These are phyloP conservation scores for Blastobotrys aristatus DNA, from an alignment of 1,139 yeast genomes.

Conservation along the genomic window DNA sequence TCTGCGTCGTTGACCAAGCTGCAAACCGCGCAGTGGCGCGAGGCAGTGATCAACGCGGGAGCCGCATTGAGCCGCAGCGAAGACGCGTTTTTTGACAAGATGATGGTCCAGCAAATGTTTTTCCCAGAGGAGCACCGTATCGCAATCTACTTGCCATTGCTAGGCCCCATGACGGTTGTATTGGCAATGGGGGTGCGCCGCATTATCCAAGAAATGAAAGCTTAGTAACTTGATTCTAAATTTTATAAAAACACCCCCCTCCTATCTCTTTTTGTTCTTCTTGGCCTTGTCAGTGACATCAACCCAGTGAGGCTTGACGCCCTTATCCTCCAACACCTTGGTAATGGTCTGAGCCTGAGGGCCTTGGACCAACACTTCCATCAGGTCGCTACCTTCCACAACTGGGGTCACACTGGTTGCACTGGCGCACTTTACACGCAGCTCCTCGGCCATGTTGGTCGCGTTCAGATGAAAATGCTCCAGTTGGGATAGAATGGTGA, in stretches of 20 bases:
- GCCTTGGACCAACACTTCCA: conserved; percentile 84
- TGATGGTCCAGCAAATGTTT: conserved; percentile 90
- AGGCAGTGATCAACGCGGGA: conserved; percentile 52
- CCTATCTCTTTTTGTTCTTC: not conserved
- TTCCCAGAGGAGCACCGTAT: conserved; percentile 93
- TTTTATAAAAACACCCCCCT: not conserved
- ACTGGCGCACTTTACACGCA: conserved; percentile 81
- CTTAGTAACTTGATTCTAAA: not conserved
- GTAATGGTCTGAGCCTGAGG: conserved; percentile 66
- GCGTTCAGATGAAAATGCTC: conserved; percentile 67
- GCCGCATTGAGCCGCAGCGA: conserved; percentile 55
- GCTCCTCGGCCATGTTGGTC: conserved; percentile 57
- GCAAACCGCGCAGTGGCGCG: conserved; percentile 36
- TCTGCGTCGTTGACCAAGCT: conserved; percentile 35
- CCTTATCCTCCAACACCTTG: conserved; percentile 55
- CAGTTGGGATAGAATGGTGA: conserved; percentile 66
- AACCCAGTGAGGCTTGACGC: conserved; percentile 65
- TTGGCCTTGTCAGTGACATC: conserved; percentile 52
- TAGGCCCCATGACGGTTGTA: conserved; percentile 83
- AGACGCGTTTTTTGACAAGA: conserved; percentile 83
- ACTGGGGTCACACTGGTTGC: conserved; percentile 67
- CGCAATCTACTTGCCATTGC: conserved; percentile 84
- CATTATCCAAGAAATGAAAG: conserved; percentile 36
- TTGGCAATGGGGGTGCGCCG: conserved; percentile 51
- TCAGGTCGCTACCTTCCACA: conserved; percentile 37